Base-by-base conservation (phyloP, 1,284 basidiomycete species). In the Marasmius sp. region DNA sequence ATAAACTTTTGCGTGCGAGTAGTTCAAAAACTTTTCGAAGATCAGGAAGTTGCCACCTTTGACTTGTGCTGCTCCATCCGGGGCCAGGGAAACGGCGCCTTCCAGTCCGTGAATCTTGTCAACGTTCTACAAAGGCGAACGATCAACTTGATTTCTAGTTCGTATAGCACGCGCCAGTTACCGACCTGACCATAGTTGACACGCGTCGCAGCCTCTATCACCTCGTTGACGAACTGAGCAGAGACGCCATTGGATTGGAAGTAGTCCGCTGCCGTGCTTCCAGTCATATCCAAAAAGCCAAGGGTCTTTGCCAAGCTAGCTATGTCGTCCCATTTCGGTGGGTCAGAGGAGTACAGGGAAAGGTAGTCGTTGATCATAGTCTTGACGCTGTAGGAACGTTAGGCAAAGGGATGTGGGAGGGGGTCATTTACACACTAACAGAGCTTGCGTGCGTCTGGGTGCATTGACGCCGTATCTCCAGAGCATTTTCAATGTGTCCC, bases 121-220 rank as follows among this genome's bases (percentile, higher is more conserved):
- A 20, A 87, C 83, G 70, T 95, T 86, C 82, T 92, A 59, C 36
- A 53, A n/a, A 18, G 45, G 8, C 59, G 22, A 38, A 51, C 43
- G 45, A 41, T 47, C 11, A 37, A 48, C 39, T 61, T 59, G 6
- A 43, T 9, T 12, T 38, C 27, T 41, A 36, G 58, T 39, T 37
- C 20, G 33, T 36, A 18, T 60, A 49, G 49, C 33, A 41, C 36
- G 27, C 33, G 45, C 62, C 47, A 39, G 43, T 27, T 50, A n/a
- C 65, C 81, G 60, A 90, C 92, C 79, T 92, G 91, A 27, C 87
- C 93, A 70, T 96, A 96, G 74, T 98, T 98, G 51, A 95, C 93
- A 18, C 95, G 82, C 8, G 93, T 94, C 4, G 89, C 87, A 2
- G 88, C 91, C 64, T 94, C 93, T 54, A 96, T 82, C 57, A 97